Evolutionary conservation across 2,329 filamentous ascomycete genomes (phyloP).

Genomic region (Fusarium solani-melongenae): DNA sequence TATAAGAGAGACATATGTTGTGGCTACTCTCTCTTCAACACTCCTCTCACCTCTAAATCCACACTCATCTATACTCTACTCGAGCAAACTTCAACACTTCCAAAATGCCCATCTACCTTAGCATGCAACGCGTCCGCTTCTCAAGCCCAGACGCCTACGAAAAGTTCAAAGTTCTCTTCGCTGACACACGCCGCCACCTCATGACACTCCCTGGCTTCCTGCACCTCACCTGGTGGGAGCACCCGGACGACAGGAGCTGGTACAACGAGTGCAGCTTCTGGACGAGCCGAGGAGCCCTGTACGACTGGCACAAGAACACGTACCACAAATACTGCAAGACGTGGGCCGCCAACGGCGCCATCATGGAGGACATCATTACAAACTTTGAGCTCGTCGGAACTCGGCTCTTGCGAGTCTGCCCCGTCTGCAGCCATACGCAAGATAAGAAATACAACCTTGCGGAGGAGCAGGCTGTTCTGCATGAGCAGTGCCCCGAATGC

Average conservation of each 20-base stretch:
- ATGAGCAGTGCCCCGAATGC: conserved; percentile 25
- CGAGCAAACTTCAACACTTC: not conserved
- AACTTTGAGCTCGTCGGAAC: conserved; percentile 34
- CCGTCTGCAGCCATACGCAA: conserved; percentile 24
- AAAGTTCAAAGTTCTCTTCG: conserved; percentile 29
- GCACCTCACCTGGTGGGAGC: conserved; percentile 26
- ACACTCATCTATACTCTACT: not conserved
- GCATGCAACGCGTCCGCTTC: conserved; percentile 20
- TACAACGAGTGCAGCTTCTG: conserved; percentile 35
- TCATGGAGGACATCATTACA: conserved; percentile 35
- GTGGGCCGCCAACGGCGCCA: conserved; percentile 26
- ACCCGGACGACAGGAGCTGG: conserved; percentile 16
- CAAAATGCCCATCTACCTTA: conserved; percentile 20
- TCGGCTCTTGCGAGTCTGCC: conserved; percentile 18
- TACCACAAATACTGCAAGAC: conserved; percentile 33
- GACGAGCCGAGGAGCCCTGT: conserved; percentile 24
- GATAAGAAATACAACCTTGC: conserved; percentile 34
- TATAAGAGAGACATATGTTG: not conserved
- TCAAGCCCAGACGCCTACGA: conserved; percentile 23
- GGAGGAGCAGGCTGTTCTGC: conserved; percentile 28
- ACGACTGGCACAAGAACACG: conserved; percentile 30
- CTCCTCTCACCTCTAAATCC: not conserved
- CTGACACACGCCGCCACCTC: conserved; percentile 20
- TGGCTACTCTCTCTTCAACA: not conserved
- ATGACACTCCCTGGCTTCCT: conserved; percentile 17